These are phyloP conservation scores for Leccinum truebloodii DNA, from an alignment of 768 basidiomycete genomes.

Conservation along the genomic window DNA sequence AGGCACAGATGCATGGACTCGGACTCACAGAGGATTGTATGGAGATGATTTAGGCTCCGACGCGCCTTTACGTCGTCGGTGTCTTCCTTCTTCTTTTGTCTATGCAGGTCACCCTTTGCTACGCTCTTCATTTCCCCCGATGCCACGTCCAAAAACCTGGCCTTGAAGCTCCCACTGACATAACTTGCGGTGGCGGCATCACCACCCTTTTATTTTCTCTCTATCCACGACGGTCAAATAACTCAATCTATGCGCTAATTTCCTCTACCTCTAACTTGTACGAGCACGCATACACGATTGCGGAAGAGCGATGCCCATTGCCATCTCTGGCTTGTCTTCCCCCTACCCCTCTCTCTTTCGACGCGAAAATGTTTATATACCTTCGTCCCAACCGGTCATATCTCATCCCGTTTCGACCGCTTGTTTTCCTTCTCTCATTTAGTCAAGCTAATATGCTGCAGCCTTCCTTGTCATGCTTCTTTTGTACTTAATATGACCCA, in stretches of 20 bases:
- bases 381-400: background rate
- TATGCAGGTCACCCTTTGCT: background rate
- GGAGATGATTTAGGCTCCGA: conserved; percentile 18
- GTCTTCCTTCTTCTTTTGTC: background rate
- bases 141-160: background rate
- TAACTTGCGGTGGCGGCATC: conserved; percentile 6
- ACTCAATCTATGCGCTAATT: conserved; percentile 1
- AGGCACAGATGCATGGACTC: conserved; percentile 9
- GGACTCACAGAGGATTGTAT: conserved; percentile 15
- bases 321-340: background rate
- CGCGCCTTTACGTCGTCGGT: background rate
- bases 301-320: background rate
- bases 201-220: background rate
- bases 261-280: background rate
- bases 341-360: background rate
- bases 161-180: background rate
- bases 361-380: conserved; percentile 11
- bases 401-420: background rate
- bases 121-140: background rate
- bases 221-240: background rate
- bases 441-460: conserved; percentile 2
- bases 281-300: background rate
- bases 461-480: background rate
- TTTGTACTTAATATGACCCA: background rate
- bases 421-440: background rate